A percentile compares a stretch with the other conserved stretches of the same genome.
phyloP scores from a whole-genome alignment of 2,329 filamentous ascomycete genomes.

The Beauveria asiatica region DNA sequence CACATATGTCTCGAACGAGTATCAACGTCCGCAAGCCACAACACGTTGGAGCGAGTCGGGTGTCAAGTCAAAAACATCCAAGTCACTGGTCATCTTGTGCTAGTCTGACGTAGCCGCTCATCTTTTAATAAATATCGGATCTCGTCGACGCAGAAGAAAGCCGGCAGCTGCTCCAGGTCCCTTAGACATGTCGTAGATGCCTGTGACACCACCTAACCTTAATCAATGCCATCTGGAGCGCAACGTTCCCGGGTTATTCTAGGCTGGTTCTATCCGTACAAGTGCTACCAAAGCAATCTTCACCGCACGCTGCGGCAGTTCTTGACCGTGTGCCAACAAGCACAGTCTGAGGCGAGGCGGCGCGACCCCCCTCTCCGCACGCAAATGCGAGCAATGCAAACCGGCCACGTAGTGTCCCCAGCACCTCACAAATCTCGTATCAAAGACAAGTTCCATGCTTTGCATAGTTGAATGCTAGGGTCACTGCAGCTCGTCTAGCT shows the following conservation, averaged over 20 bases:
- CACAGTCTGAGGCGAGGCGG: slow-evolving; percentile 7
- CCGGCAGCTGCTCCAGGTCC: not conserved
- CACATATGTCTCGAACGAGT: too few species aligned
- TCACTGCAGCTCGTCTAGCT: not conserved
- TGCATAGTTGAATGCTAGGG: not conserved
- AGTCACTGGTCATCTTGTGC: not conserved
- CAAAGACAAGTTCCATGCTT: not conserved
- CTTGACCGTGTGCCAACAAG: not conserved
- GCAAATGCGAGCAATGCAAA: not conserved
- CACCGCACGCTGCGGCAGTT: not conserved
- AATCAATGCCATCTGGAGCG: not conserved
- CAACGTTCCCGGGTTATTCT: not conserved
- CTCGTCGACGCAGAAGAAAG: not conserved
- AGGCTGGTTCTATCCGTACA: not conserved
- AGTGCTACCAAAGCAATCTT: not conserved
- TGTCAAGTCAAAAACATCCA: too few species aligned
- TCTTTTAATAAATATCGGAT: not conserved
- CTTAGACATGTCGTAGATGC: slow-evolving; percentile 9
- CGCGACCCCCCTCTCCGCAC: not conserved
- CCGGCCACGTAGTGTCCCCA: not conserved
- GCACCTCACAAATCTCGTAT: not conserved
- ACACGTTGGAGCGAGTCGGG: too few species aligned
- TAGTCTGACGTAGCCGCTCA: too few species aligned
- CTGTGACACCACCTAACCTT: not conserved
- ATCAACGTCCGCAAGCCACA: too few species aligned